Evolutionary conservation across 768 basidiomycete genomes (phyloP).

Genomic region (Gymnopilus junonius): DNA sequence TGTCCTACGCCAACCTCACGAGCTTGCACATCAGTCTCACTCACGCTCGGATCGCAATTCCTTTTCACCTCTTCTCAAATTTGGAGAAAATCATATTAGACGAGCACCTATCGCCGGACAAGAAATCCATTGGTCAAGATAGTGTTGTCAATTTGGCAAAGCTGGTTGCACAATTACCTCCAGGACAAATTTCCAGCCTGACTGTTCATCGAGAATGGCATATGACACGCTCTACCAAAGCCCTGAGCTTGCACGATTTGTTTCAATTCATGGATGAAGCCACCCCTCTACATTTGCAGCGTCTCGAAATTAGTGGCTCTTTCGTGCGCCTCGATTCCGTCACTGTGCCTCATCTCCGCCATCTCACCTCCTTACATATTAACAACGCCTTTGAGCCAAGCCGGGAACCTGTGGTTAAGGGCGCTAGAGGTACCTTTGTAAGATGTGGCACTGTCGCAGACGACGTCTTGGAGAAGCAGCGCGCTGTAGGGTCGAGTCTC

Average conservation of each 20-base stretch:
- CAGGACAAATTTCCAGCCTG: conserved; percentile 1
- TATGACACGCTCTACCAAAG: neutral
- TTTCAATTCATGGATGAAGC: neutral
- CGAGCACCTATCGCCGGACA: neutral
- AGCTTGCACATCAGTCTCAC: neutral
- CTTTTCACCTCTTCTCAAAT: neutral
- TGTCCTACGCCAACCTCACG: neutral
- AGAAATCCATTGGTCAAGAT: neutral
- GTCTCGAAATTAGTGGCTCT: neutral
- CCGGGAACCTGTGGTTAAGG: neutral
- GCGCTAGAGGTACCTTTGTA: neutral
- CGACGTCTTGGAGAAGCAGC: neutral
- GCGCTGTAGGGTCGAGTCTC: neutral
- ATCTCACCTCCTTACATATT: neutral
- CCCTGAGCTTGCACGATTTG: neutral
- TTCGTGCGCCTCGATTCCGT: neutral
- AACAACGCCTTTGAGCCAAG: neutral
- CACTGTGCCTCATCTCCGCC: neutral
- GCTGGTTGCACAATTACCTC: neutral
- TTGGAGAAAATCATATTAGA: conserved; percentile 1
- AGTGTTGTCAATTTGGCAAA: neutral
- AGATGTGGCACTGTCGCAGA: neutral
- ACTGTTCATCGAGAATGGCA: neutral
- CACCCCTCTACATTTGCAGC: neutral
- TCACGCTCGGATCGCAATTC: neutral